phyloP scores from a whole-genome alignment of 306 rosid species.

The Malus sieversii region DNA sequence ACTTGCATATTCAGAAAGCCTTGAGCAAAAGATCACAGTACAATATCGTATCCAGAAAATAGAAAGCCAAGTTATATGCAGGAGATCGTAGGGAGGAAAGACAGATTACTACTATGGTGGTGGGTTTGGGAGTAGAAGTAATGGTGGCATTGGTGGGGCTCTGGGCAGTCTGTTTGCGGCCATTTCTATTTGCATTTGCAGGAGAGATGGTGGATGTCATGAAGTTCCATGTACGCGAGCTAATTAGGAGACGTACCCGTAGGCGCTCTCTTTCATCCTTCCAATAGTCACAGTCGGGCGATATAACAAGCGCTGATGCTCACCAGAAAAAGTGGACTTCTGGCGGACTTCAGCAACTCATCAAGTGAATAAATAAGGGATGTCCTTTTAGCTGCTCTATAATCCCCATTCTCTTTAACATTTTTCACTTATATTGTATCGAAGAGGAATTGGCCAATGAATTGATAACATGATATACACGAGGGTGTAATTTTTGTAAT shows the following conservation, averaged over 20 bases:
- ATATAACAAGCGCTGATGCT: neutral
- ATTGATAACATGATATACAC: neutral
- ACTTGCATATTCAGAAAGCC: no score
- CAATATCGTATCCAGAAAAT: no score
- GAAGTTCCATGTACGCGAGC: neutral
- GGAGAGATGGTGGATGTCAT: slow-evolving; percentile 19
- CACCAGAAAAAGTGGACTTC: neutral
- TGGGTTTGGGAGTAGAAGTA: slow-evolving; percentile 30
- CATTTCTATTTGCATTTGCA: slow-evolving; percentile 22
- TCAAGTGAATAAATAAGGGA: neutral
- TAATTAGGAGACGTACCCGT: slow-evolving; percentile 5
- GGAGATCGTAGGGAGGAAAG: no score
- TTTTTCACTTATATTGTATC: neutral
- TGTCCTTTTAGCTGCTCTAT: neutral
- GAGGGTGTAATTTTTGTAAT: neutral
- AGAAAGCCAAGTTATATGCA: no score
- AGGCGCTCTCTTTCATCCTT: neutral
- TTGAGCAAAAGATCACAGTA: no score
- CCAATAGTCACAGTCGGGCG: neutral
- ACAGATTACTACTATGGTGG: slow-evolving; percentile 3
- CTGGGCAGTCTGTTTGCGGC: slow-evolving; percentile 36
- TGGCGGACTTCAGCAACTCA: neutral
- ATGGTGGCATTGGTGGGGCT: slow-evolving; percentile 24
- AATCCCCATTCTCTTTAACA: neutral
- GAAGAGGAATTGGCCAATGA: neutral